A percentile compares a stretch with the other conserved stretches of the same genome.
phyloP scores from a whole-genome alignment of 805 yeast species.

The Nakazawaea holstii region DNA sequence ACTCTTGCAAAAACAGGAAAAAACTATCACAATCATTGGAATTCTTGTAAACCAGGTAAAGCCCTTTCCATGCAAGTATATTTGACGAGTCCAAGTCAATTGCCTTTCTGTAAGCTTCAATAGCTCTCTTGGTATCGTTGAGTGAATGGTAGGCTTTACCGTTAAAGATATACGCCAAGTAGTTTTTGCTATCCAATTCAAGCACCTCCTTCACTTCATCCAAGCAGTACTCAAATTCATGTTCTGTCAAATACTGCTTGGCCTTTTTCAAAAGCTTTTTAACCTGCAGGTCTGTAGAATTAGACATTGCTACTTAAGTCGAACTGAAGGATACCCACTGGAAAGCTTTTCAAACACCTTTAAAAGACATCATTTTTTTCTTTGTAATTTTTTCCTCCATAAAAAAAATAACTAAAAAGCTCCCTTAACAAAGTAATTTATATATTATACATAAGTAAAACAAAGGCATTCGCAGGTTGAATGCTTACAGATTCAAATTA shows the following conservation, averaged over 20 bases:
- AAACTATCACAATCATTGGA: slow-evolving; percentile 34
- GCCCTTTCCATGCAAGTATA: slow-evolving; percentile 78
- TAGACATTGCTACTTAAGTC: neutral
- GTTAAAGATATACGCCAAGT: slow-evolving; percentile 61
- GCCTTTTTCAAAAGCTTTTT: slow-evolving; percentile 40
- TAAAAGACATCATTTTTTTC: too few relatives aligned
- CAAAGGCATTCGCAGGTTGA: too few relatives aligned
- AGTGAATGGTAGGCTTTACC: slow-evolving; percentile 63
- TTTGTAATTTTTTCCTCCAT: neutral
- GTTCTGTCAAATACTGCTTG: slow-evolving; percentile 42
- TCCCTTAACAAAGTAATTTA: too few relatives aligned
- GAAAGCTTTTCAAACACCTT: too few relatives aligned
- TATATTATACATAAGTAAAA: too few relatives aligned
- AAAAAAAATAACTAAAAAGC: too few relatives aligned
- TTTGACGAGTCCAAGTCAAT: slow-evolving; percentile 44
- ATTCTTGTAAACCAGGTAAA: slow-evolving; percentile 39
- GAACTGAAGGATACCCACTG: too few relatives aligned
- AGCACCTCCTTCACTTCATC: slow-evolving; percentile 52
- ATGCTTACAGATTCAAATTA: too few relatives aligned
- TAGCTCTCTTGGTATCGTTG: slow-evolving; percentile 33
- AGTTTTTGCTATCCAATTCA: slow-evolving; percentile 48
- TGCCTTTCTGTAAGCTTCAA: slow-evolving; percentile 41
- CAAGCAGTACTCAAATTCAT: slow-evolving; percentile 59
- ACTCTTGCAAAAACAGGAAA: slow-evolving; percentile 42
- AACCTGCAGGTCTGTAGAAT: neutral